phyloP scores from a whole-genome alignment of 345 rosid genomes.

The Hibiscus tridactylites region DNA sequence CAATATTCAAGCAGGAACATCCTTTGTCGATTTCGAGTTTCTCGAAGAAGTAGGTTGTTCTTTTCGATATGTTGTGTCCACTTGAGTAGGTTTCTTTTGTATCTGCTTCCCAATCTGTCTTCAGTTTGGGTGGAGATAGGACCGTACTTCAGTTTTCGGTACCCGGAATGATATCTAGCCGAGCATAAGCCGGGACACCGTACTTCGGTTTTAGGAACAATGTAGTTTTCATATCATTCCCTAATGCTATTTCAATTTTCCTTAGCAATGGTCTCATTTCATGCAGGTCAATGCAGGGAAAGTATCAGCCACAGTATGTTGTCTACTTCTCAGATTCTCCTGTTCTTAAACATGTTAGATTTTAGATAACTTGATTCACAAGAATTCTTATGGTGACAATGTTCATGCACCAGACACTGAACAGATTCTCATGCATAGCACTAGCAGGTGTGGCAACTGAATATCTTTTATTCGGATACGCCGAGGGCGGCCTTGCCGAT shows the following conservation, averaged over 20 bases:
- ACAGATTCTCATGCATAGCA: slow-evolving; percentile 87
- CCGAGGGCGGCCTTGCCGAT: slow-evolving; percentile 88
- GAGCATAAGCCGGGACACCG: neutral
- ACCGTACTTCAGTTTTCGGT: neutral
- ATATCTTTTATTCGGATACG: slow-evolving; percentile 62
- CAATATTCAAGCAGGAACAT: slow-evolving; percentile 86
- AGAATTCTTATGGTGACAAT: slow-evolving; percentile 7
- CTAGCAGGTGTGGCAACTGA: slow-evolving; percentile 83
- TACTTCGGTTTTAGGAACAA: neutral
- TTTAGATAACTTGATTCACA: neutral
- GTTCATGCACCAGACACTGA: slow-evolving; percentile 43
- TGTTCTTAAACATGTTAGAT: neutral
- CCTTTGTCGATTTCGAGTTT: slow-evolving; percentile 85
- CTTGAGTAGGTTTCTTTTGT: neutral
- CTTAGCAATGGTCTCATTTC: slow-evolving; percentile 1
- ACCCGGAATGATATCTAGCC: neutral
- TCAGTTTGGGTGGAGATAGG: neutral
- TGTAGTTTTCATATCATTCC: slow-evolving; percentile 1
- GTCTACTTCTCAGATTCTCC: neutral
- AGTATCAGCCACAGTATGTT: slow-evolving; percentile 67
- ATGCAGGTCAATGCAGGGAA: slow-evolving; percentile 69
- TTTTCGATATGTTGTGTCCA: neutral
- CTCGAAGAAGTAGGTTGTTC: slow-evolving; percentile 60
- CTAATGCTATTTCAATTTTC: neutral
- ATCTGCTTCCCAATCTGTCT: neutral